These are phyloP conservation scores for Rhodotorula sp. DNA, from an alignment of 1,284 basidiomycete species.

Conservation along the genomic window DNA sequence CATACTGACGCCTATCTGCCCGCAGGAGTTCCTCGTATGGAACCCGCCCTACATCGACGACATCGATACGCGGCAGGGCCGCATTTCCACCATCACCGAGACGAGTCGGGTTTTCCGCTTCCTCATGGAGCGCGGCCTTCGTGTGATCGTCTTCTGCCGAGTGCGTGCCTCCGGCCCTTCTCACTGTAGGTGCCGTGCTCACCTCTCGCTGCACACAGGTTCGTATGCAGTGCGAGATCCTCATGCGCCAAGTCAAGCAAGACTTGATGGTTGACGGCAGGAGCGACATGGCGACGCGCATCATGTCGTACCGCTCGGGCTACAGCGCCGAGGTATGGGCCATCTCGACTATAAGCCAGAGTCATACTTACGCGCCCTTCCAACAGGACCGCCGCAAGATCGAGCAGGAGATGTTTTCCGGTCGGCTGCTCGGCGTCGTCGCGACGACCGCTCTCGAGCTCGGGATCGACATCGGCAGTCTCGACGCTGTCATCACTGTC, in stretches of 20 bases:
- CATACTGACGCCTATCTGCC: constrained; percentile 43
- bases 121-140: constrained; percentile 75
- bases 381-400: constrained; percentile 74
- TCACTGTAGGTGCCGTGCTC: neutral
- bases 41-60: constrained; percentile 68
- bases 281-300: constrained; percentile 70
- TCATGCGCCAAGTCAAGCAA: constrained; percentile 74
- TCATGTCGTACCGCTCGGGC: constrained; percentile 82
- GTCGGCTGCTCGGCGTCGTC: constrained; percentile 76
- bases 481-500: constrained; percentile 87
- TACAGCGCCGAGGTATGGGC: constrained; percentile 60
- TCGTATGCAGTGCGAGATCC: constrained; percentile 75
- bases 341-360: too few relatives aligned
- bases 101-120: constrained; percentile 74
- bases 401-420: constrained; percentile 82
- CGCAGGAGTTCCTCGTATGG: constrained; percentile 63
- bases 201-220: constrained; percentile 55
- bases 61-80: constrained; percentile 61
- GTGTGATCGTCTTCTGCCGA: constrained; percentile 86
- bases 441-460: constrained; percentile 89
- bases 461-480: constrained; percentile 82
- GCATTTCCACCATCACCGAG: constrained; percentile 67
- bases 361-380: neutral
- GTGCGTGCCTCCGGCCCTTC: constrained; percentile 52
- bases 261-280: constrained; percentile 74